Evolutionary conservation across 2,329 filamentous ascomycete species (phyloP), one percentile per base, ranked within the genome.

Genomic region (Grosmannia penicillata): DNA sequence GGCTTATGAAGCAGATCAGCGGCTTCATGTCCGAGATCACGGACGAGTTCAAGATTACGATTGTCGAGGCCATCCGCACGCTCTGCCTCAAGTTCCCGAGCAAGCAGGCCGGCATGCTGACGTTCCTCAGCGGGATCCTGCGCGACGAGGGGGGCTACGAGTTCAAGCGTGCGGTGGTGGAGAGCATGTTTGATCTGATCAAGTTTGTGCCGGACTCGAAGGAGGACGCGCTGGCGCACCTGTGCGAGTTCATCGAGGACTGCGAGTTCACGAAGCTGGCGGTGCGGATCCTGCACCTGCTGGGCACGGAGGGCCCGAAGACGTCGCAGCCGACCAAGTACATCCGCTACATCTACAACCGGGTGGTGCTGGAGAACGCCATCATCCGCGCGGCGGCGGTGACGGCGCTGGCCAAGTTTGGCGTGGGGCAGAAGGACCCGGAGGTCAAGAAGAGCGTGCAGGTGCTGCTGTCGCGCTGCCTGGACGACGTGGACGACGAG

Each of bases 21-120:
- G 81, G 82, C 28, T 95, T 98, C 66, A 96, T 98, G 91, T 84
- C 87, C 5, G 91, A 96, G 60, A 96, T 96, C 48, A 95, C 89
- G 7, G 91, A 98, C 55, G 91, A 98, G 60, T 98, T 98, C 70
- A 98, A 96, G 70, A 94, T 98, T 49, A 98, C 91, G n/a, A 94
- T 98, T 52, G 89, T 98, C 31, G 91, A 98, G 60, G 91, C 91
- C 30, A 95, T 98, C 54, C 82, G 91, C 44, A 96, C 91, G 4
- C 66, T 98, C 29, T 96, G 89, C 57, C 68, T 98, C 50, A 98
- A 98, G 63, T 98, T 98, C 65, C 91, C 91, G 25, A 87, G 75
- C 64, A 98, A 98, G 65, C 91, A 98, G 62, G 89, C 89, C 33
- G 87, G 86, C 45, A 96, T 98, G 87, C 77, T 98, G 37, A 77